A percentile compares a stretch with the other conserved stretches of the same genome.
These are phyloP conservation scores for Vigna mungo DNA, from an alignment of 306 rosid genomes.

Conservation along the genomic window DNA sequence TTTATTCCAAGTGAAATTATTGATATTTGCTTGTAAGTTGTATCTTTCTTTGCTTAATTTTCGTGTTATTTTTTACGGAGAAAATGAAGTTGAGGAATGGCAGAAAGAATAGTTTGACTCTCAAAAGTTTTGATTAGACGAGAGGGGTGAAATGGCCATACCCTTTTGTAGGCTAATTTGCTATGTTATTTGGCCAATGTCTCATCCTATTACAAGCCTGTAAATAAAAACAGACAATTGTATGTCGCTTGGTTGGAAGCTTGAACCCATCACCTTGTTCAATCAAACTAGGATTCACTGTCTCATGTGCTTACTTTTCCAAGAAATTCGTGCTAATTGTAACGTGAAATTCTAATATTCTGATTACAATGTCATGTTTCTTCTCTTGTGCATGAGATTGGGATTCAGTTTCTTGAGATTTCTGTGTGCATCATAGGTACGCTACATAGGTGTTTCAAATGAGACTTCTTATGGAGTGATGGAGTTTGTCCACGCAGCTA, in stretches of 20 bases:
- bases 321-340: background rate
- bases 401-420: constrained; percentile 33
- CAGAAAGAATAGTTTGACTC: background rate
- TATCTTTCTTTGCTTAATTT: constrained; percentile 23
- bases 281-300: constrained; percentile 29
- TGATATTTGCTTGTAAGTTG: constrained; percentile 4
- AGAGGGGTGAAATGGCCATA: too few species aligned
- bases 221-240: constrained; percentile 1
- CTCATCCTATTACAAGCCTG: background rate
- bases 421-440: constrained; percentile 65
- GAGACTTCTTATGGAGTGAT: constrained; percentile 97
- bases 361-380: constrained; percentile 38
- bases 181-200: constrained; percentile 19
- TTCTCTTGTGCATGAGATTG: constrained; percentile 39
- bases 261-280: constrained; percentile 6
- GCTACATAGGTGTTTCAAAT: constrained; percentile 89
- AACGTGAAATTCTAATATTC: constrained; percentile 5
- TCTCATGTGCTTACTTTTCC: background rate
- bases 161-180: background rate
- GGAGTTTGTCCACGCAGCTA: constrained; percentile 91
- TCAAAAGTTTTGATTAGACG: background rate
- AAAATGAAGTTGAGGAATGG: constrained; percentile 16
- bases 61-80: constrained; percentile 2
- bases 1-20: constrained; percentile 23
- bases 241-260: background rate